A percentile compares a stretch with the other conserved stretches of the same genome.
phyloP scores from a whole-genome alignment of 768 basidiomycete species.

The Kondoa malvinella region DNA sequence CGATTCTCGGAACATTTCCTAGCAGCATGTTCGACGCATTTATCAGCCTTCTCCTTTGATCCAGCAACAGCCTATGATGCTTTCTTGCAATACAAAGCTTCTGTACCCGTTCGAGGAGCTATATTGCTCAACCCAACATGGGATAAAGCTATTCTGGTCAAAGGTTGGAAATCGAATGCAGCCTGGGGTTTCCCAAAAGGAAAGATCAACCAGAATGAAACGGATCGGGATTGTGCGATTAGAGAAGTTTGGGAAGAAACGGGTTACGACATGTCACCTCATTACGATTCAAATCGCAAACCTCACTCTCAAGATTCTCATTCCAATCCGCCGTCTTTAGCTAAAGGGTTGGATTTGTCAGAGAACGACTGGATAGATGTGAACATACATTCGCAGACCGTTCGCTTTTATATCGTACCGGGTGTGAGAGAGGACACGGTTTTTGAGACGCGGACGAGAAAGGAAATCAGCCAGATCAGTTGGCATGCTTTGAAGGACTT shows the following conservation, averaged over 20 bases:
- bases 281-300: constrained; percentile 33
- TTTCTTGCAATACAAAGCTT: constrained; percentile 90
- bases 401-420: constrained; percentile 77
- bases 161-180: constrained; percentile 91
- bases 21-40: constrained; percentile 51
- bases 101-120: constrained; percentile 93
- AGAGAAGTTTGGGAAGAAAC: constrained; percentile 96
- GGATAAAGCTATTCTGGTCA: constrained; percentile 96
- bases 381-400: constrained; percentile 73
- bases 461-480: constrained; percentile 96
- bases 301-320: constrained; percentile 37
- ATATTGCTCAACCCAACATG: constrained; percentile 81
- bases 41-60: constrained; percentile 36
- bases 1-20: constrained; percentile 86
- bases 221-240: constrained; percentile 62
- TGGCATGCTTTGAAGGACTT: constrained; percentile 83
- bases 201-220: constrained; percentile 94
- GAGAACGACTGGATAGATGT: constrained; percentile 59
- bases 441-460: constrained; percentile 85
- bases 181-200: constrained; percentile 99
- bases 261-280: constrained; percentile 52
- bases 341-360: constrained; percentile 29
- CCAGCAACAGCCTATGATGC: constrained; percentile 70
- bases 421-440: constrained; percentile 70
- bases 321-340: constrained; percentile 28